phyloP scores from a whole-genome alignment of 768 basidiomycete genomes.

The Phallus indusiatus region DNA sequence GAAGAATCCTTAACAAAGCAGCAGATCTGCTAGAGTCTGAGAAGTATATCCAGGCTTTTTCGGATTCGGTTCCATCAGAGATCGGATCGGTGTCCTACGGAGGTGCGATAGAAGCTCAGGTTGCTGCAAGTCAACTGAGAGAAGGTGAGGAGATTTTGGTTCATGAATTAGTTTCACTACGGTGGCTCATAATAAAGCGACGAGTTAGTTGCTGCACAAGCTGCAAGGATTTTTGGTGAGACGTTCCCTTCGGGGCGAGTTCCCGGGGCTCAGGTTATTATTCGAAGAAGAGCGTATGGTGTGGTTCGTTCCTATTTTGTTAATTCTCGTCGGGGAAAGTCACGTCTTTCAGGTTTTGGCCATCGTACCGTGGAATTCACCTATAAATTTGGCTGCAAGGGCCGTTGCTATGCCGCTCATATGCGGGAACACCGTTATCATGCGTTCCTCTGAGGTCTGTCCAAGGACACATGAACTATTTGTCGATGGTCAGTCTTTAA shows the following conservation, averaged over 20 bases:
- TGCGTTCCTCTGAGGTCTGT: conserved; percentile 43
- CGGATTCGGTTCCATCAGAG: conserved; percentile 28
- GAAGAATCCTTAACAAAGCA: conserved; percentile 39
- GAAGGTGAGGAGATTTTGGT: conserved; percentile 8
- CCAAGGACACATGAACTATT: conserved; percentile 39
- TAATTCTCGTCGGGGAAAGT: neutral
- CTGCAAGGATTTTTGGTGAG: conserved; percentile 33
- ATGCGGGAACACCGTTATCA: conserved; percentile 47
- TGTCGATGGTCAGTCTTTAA: conserved; percentile 20
- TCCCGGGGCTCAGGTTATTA: conserved; percentile 36
- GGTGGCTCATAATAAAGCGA: neutral
- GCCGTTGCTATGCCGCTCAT: conserved; percentile 38
- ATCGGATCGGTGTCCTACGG: conserved; percentile 24
- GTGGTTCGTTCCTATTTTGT: conserved; percentile 29
- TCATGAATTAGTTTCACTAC: neutral
- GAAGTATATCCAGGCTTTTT: conserved; percentile 29
- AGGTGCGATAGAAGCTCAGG: conserved; percentile 19
- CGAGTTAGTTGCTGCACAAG: conserved; percentile 21
- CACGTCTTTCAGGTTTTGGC: conserved; percentile 29
- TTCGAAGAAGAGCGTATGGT: conserved; percentile 39
- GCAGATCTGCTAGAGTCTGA: conserved; percentile 37
- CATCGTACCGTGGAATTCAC: conserved; percentile 51
- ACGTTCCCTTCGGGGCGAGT: conserved; percentile 30
- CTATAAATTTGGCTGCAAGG: conserved; percentile 34
- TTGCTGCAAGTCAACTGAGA: conserved; percentile 20